Base-by-base conservation (phyloP, 2,329 filamentous ascomycete species). In the Didymella glomerata region DNA sequence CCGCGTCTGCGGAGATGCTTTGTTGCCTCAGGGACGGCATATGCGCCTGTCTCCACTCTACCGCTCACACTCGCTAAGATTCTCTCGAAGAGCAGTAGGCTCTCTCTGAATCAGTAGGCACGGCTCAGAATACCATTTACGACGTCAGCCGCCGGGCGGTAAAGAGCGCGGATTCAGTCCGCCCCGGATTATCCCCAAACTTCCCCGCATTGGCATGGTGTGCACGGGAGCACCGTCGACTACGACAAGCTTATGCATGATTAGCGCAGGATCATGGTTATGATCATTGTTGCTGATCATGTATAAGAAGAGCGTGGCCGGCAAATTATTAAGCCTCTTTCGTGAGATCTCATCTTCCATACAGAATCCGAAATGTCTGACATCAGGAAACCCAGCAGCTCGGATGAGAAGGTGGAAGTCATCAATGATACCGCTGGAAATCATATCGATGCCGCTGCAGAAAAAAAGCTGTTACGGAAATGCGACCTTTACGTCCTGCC, bases 401-500 rank as follows among this genome's bases (percentile, higher is more conserved):
- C 61, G 18, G 64, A 61, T 6, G 68, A 68, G 54, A 72, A 72
- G 52, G 45, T 64, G 6, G 70, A 72, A 48, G 51, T 62, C 27
- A 63, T 71, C 62, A 71, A 71, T 25, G 68, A 72, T 47, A 68
- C 66, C 9, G 53, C 63, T 18, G 69, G 67, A 9, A 66, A 57
- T 1, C 63, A 68, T 27, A 68, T 74, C 46, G 76, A 80, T 55
- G 68, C 71, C 5, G 54, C 66, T 2, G 76, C 77, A 10, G 81
- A 84, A 60, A 81, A 78, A 67, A 79, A 77, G 56, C 68, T 84
- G 14, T 63, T 84, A 8, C 70, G 79, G 45, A 85, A 84, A 70
- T 76, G 78, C 48, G 83, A 84, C 61, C 58, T 82, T 14, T 76
- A 79, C 45, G 75, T 85, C 25, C 69, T 85, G 7, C 83, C 83